Evolutionary conservation across 345 rosid species (phyloP).

Genomic region (Erysimum cheiranthoides): DNA sequence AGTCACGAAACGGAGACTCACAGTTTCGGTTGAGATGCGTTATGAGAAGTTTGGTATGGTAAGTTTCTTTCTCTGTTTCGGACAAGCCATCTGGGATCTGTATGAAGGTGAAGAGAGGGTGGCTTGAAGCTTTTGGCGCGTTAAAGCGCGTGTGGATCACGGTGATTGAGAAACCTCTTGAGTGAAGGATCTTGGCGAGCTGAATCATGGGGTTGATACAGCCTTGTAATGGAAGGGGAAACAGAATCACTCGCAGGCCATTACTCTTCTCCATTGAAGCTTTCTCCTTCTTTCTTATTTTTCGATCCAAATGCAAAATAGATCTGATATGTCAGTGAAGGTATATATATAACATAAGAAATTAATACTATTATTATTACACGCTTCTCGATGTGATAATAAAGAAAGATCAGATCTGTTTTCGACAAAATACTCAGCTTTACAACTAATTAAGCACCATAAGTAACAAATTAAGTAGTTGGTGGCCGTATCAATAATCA

Average conservation of each 20-base stretch:
- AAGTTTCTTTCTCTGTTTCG: conserved; percentile 38
- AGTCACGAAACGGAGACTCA: conserved; percentile 25
- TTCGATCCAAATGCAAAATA: background rate
- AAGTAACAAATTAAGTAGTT: no score
- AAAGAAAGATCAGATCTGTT: background rate
- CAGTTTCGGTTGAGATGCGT: conserved; percentile 27
- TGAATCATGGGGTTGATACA: conserved; percentile 71
- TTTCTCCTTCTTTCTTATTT: background rate
- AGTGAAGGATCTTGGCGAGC: conserved; percentile 62
- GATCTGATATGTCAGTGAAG: background rate
- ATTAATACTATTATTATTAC: background rate
- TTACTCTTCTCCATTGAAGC: conserved; percentile 38
- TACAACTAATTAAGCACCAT: background rate
- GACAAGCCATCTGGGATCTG: conserved; percentile 43
- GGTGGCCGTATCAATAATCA: no score
- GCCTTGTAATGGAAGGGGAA: conserved; percentile 66
- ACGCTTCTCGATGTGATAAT: conserved; percentile 11
- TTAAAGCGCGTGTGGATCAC: conserved; percentile 51
- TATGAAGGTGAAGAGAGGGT: conserved; percentile 45
- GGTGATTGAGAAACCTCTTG: conserved; percentile 59
- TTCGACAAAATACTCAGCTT: background rate
- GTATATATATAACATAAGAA: background rate
- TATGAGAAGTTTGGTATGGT: background rate
- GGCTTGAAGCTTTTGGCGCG: conserved; percentile 39
- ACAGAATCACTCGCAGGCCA: conserved; percentile 48